Conservation (phyloP, 1,139 yeast genomes). For the Taiozyma onychis region DNA sequence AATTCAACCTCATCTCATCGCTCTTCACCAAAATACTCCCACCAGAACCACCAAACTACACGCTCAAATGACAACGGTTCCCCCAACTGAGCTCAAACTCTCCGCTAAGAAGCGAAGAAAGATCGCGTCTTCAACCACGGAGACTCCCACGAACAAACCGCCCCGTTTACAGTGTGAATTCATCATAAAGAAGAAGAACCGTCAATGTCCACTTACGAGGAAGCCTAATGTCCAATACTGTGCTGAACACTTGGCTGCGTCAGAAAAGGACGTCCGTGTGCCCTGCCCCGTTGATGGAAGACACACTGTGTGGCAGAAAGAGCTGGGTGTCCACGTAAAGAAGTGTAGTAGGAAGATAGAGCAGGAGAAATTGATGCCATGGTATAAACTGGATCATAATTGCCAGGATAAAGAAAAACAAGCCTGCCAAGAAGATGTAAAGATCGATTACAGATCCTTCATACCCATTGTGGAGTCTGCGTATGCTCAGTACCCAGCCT, state of each 20-base stretch:
- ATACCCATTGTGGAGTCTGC: constrained; percentile 28
- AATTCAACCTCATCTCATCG: background rate
- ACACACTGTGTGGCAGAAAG: constrained; percentile 66
- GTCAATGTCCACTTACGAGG: constrained; percentile 60
- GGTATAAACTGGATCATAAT: constrained; percentile 24
- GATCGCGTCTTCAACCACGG: constrained; percentile 6
- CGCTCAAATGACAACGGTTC: background rate
- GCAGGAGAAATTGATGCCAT: constrained; percentile 36
- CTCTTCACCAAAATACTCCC: no score
- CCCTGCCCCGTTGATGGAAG: constrained; percentile 75
- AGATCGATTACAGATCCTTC: constrained; percentile 26
- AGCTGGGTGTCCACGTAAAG: constrained; percentile 48
- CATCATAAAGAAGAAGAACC: constrained; percentile 40
- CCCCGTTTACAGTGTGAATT: constrained; percentile 40
- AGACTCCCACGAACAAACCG: background rate
- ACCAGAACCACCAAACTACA: no score
- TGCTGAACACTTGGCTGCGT: constrained; percentile 48
- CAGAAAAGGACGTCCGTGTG: constrained; percentile 39
- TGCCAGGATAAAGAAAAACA: constrained; percentile 10
- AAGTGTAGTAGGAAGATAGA: constrained; percentile 46
- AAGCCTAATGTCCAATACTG: constrained; percentile 47
- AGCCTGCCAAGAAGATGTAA: constrained; percentile 12
- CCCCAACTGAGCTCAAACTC: constrained; percentile 6
- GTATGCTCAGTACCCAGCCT: constrained; percentile 20
- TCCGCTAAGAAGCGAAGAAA: constrained; percentile 16